Conservation (phyloP, 371 early-diverging fungal genomes). For the Mucor saturninus region DNA sequence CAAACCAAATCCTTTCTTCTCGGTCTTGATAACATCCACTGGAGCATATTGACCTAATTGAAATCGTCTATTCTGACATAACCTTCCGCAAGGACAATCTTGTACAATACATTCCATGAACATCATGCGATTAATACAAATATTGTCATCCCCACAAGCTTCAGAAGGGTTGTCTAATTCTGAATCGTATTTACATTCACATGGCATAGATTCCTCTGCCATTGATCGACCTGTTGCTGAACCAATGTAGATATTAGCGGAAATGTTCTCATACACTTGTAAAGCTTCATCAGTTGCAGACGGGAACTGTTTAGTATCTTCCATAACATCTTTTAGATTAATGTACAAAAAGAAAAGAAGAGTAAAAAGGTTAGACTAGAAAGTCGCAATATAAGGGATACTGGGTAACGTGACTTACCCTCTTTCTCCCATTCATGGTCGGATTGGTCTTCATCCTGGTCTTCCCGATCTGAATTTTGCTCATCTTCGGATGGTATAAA, state of each 20-base stretch:
- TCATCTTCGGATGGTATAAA: conserved; percentile 8
- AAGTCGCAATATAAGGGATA: neutral
- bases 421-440: conserved; percentile 1
- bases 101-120: conserved; percentile 91
- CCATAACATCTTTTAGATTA: conserved; percentile 8
- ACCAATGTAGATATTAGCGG: conserved; percentile 70
- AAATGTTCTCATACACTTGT: conserved; percentile 64
- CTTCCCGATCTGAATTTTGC: conserved; percentile 9
- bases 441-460: neutral
- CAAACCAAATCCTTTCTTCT: conserved; percentile 92
- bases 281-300: conserved; percentile 58
- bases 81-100: conserved; percentile 87
- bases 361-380: neutral
- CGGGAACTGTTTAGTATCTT: conserved; percentile 27
- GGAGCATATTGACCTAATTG: conserved; percentile 81
- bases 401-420: conserved; percentile 1
- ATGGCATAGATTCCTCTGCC: conserved; percentile 79
- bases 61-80: conserved; percentile 92
- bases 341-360: neutral
- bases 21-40: conserved; percentile 87
- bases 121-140: conserved; percentile 92
- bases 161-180: conserved; percentile 45
- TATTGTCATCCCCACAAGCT: conserved; percentile 88
- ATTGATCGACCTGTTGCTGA: conserved; percentile 71
- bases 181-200: conserved; percentile 79